Evolutionary conservation across 2,329 filamentous ascomycete species (phyloP), one percentile per base, ranked within the genome.

Genomic region (Fusarium tanahbumbuense): DNA sequence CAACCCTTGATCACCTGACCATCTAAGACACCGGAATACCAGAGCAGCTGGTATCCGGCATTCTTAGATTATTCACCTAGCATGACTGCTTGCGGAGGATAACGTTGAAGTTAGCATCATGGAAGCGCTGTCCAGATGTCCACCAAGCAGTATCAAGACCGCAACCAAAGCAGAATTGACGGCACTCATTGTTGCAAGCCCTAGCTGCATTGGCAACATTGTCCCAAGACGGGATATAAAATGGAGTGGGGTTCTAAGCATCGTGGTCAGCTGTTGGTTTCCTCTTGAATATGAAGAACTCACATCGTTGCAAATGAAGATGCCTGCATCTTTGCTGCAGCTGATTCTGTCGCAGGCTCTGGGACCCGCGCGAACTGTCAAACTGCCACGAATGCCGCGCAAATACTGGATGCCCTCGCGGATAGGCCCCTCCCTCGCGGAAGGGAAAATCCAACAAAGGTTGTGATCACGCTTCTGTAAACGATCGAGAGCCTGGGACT

Each of bases 381-480:
- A n/a, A 9, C 11, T 6, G 1, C 45, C 45, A 48, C 18, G 4
- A 6, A 48, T 11, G 8, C 45, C 45, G 4, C 45, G 45, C 13
- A 48, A 8, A 1, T 48, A 48, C 11, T 30, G 18, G 5, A 48
- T 48, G 3, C 45, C 45, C 0, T 10, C 5, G 9, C 2, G 6
- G 27, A 48, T 48, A 8, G 12, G n/a, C 0, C 3, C 1, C 6
- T 48, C 45, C n/a, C n/a, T 22, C 0, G 45, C 45, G 5, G 1
- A 1, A 16, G 45, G 45, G 1, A 48, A 48, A 3, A 30, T 48
- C 4, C 1, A 48, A 2, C 45, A 48, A 1, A 48, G 20, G 3
- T 48, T 48, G 45, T 27, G 25, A 20, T 48, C 45, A 9, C 45
- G 45, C 27, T 22, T 48, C 13, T 30, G n/a, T 2, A 48, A 12